Percentiles rank a stretch among this genome's conserved stretches.
Evolutionary conservation across 305 asterid genomes (phyloP).

Genomic region (Fraxinus velutina): DNA sequence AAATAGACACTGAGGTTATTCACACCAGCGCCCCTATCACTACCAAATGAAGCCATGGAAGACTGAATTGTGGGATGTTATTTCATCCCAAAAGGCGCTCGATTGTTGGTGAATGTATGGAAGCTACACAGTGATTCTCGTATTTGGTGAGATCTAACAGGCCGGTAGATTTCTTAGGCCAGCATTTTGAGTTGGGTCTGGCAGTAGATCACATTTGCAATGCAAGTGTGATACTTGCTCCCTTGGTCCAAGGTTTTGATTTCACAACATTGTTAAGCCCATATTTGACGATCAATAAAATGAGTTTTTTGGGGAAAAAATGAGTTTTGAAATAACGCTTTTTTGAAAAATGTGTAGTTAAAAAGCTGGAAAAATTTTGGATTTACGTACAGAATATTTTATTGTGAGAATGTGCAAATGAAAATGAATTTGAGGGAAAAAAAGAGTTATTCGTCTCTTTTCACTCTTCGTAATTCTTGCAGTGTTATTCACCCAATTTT

Average conservation of each 20-base stretch:
- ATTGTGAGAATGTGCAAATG: no score
- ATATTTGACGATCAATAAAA: no score
- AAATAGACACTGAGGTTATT: conserved; percentile 38
- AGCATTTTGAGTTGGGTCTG: conserved; percentile 23
- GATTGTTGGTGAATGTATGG: conserved; percentile 31
- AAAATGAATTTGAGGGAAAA: no score
- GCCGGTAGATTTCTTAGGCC: neutral
- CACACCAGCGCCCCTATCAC: conserved; percentile 36
- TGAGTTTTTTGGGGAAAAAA: no score
- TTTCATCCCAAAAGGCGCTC: conserved; percentile 30
- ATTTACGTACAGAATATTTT: no score
- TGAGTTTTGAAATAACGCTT: no score
- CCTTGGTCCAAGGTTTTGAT: conserved; percentile 52
- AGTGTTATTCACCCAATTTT: no score
- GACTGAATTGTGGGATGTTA: conserved; percentile 26
- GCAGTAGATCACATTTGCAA: conserved; percentile 45
- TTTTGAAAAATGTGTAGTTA: no score
- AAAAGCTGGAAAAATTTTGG: no score
- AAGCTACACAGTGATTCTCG: conserved; percentile 38
- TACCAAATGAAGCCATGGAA: conserved; percentile 33
- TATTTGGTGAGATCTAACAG: conserved; percentile 13
- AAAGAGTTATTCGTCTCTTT: neutral
- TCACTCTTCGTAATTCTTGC: neutral
- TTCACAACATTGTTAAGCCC: conserved; percentile 11
- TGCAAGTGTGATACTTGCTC: conserved; percentile 44